Percentiles rank a stretch among this genome's conserved stretches.
Conservation (phyloP, 805 yeast genomes). For the Candida argentea region DNA sequence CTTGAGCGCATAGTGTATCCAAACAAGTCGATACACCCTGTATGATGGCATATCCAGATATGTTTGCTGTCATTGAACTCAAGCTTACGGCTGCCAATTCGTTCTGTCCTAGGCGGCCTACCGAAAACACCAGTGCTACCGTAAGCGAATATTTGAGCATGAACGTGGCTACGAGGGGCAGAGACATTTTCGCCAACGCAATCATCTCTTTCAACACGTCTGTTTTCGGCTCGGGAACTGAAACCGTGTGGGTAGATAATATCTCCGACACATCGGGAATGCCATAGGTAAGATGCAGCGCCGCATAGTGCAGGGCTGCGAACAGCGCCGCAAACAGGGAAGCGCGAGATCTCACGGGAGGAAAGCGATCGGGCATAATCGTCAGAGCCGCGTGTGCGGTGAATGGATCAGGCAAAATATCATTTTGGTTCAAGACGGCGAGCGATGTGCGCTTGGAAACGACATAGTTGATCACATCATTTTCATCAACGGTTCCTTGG, state of each 20-base stretch:
- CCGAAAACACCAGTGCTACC: conserved; percentile 69
- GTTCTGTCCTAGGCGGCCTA: conserved; percentile 60
- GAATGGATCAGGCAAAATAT: conserved; percentile 8
- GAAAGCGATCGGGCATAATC: conserved; percentile 6
- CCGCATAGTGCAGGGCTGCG: conserved; percentile 7
- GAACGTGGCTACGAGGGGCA: conserved; percentile 59
- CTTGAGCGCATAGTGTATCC: conserved; percentile 72
- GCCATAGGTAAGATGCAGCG: conserved; percentile 2
- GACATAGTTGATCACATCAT: conserved; percentile 28
- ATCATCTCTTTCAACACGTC: conserved; percentile 25
- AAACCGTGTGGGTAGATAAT: conserved; percentile 15
- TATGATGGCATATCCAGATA: conserved; percentile 63
- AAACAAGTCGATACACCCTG: conserved; percentile 73
- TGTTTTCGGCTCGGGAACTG: conserved; percentile 37
- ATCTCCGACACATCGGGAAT: conserved; percentile 9
- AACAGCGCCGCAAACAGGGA: conserved; percentile 5
- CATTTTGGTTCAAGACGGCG: conserved; percentile 20
- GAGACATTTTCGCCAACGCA: conserved; percentile 30
- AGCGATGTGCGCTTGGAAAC: conserved; percentile 30
- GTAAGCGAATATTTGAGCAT: conserved; percentile 63
- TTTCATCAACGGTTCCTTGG: conserved; percentile 25
- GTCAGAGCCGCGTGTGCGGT: conserved; percentile 5
- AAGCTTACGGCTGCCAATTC: conserved; percentile 70
- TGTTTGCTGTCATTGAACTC: conserved; percentile 71
- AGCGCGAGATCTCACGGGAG: conserved; percentile 8